Conservation (phyloP, 2,329 filamentous ascomycete species). For the Geosmithia putterillii region DNA sequence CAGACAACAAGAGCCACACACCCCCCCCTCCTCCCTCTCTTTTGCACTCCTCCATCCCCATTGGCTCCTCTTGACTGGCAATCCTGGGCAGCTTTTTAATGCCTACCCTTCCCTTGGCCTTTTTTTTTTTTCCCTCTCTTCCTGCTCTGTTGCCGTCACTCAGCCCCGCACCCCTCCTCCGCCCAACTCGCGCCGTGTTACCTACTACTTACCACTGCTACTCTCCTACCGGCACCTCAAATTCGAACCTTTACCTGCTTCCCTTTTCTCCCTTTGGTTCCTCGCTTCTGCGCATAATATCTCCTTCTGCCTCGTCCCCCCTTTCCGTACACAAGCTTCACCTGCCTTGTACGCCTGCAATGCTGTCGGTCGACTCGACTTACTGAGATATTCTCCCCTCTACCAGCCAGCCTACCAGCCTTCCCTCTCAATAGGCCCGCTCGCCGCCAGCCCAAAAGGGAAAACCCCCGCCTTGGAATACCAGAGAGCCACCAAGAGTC, state of each 20-base stretch:
- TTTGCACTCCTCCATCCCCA: not conserved
- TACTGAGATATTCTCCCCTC: not conserved
- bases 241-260: constrained; percentile 2
- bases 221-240: constrained; percentile 1
- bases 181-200: constrained; percentile 3
- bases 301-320: not conserved
- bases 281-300: constrained; percentile 3
- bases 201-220: constrained; percentile 1
- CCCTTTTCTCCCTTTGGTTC: constrained; percentile 2
- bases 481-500: not conserved
- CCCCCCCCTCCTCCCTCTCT: not conserved
- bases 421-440: not conserved
- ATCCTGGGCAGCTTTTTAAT: constrained; percentile 1
- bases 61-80: not conserved
- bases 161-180: constrained; percentile 3
- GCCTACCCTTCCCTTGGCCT: not conserved
- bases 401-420: not conserved
- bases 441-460: not conserved
- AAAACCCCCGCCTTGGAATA: not conserved
- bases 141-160: constrained; percentile 1
- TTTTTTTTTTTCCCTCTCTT: not conserved
- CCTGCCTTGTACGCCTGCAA: too few relatives aligned
- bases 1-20: not conserved
- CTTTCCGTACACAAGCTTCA: not conserved
- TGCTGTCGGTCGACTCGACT: not conserved